Base-by-base conservation (phyloP, 345 rosid species). In the Microthlaspi erraticum region DNA sequence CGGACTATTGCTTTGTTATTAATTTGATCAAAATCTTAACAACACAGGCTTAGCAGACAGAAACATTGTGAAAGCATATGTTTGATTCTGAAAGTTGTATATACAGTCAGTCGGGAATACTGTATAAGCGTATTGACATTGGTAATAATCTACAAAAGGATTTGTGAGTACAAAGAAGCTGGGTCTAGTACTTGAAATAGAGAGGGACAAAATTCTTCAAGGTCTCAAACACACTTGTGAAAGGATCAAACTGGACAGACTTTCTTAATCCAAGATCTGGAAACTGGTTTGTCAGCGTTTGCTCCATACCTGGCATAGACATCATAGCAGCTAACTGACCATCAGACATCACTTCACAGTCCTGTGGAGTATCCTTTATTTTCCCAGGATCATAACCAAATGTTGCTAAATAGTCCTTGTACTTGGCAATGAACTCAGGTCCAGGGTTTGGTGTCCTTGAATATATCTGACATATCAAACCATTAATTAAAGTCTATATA, bases 291-390 rank as follows among this genome's bases (percentile, higher is more conserved):
- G 91, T 94, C 43, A 94, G 73, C 12, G 99, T 91, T 77, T 80
- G 81, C 58, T 94, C 91, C 99, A 91, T 91, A 13, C 95, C 96
- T 0, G 97, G 57, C 91, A 88, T 86, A 0, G 96, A 84, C 99
- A 93, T 93, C 99, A 93, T 93, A 0, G 95, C 95, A 33, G 96
- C 89, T 18, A 93, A 80, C 81, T 86, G 69, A 76, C 89, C 84
- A 59, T 87, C 78, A 8, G 99, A 84, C 91, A 85, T 85, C 63
- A 78, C 96, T 77, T 87, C 90, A 77, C 99, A 93, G 66, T 93
- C 99, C 60, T 93, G 99, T 52, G 99, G 99, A 2, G 97, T 89
- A 39, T 91, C 94, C 77, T 87, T 91, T 66, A 93, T 93, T 77
- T 86, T 84, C 49, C 76, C 83, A 0, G 94, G 86, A 39, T 93